Evolutionary conservation across 2,329 filamentous ascomycete species (phyloP).

Genomic region (Cryphonectria japonica): DNA sequence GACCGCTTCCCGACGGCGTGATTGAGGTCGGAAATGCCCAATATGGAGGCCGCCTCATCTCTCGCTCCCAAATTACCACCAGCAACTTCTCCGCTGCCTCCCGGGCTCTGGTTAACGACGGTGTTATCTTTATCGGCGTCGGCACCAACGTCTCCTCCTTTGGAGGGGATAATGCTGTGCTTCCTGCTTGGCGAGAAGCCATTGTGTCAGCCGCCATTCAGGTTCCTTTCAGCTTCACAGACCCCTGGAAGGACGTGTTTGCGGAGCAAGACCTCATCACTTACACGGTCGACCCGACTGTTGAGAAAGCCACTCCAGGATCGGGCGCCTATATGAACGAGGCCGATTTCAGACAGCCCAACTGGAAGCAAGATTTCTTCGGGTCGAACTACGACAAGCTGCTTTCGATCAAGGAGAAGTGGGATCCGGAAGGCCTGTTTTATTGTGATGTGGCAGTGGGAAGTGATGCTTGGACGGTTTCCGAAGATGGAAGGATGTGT

Average conservation of each 20-base stretch:
- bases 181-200: constrained; percentile 43
- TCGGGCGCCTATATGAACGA: constrained; percentile 56
- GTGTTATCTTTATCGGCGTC: constrained; percentile 28
- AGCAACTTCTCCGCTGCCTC: constrained; percentile 18
- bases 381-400: constrained; percentile 50
- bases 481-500: constrained; percentile 38
- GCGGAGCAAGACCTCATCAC: constrained; percentile 38
- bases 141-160: constrained; percentile 27
- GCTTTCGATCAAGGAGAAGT: constrained; percentile 50
- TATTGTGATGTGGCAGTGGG: constrained; percentile 55
- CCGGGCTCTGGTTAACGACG: constrained; percentile 17
- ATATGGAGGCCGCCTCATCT: constrained; percentile 42
- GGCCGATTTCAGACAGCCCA: constrained; percentile 51
- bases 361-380: constrained; percentile 52
- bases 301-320: constrained; percentile 42
- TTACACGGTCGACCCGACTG: constrained; percentile 36
- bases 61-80: constrained; percentile 34
- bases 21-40: constrained; percentile 39
- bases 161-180: constrained; percentile 41
- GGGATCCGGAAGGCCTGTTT: constrained; percentile 51
- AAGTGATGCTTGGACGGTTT: constrained; percentile 52
- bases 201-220: constrained; percentile 40
- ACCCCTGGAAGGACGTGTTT: constrained; percentile 34
- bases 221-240: constrained; percentile 33
- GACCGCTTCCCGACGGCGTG: constrained; percentile 41